phyloP scores from a whole-genome alignment of 148 eudicot genomes.

The Gaultheria prostrata region DNA sequence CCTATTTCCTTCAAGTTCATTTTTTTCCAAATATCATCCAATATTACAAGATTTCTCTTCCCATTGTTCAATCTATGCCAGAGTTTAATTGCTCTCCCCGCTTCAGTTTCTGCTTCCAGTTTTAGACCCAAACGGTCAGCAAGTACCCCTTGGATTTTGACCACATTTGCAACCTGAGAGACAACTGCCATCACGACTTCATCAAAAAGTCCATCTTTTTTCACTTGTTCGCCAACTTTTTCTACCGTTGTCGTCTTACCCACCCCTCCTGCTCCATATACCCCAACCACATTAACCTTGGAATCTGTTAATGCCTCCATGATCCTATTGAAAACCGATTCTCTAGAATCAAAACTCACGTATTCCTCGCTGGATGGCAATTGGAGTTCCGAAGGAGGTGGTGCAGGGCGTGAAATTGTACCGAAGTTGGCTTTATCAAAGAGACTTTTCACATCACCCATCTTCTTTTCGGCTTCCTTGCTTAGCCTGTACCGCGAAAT shows the following conservation, averaged over 20 bases:
- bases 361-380: not conserved
- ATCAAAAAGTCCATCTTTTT: not conserved
- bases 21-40: conserved; percentile 18
- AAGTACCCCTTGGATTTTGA: conserved; percentile 1
- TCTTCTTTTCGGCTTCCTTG: not conserved
- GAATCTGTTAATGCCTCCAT: not conserved
- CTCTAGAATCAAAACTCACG: not conserved
- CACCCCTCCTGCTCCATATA: conserved; percentile 12
- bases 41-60: conserved; percentile 8
- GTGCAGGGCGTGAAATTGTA: not conserved
- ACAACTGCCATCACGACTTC: not conserved
- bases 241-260: conserved; percentile 12
- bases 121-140: not conserved
- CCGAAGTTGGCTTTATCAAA: not conserved
- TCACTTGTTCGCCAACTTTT: not conserved
- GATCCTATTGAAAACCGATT: not conserved
- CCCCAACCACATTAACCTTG: not conserved
- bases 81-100: not conserved
- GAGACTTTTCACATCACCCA: not conserved
- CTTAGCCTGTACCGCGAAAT: not conserved
- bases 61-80: conserved; percentile 3
- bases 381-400: not conserved
- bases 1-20: conserved; percentile 11
- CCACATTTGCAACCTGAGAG: not conserved
- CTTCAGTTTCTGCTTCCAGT: not conserved